Evolutionary conservation across 2,329 filamentous ascomycete genomes (phyloP).

Genomic region (Alternaria infectoria): DNA sequence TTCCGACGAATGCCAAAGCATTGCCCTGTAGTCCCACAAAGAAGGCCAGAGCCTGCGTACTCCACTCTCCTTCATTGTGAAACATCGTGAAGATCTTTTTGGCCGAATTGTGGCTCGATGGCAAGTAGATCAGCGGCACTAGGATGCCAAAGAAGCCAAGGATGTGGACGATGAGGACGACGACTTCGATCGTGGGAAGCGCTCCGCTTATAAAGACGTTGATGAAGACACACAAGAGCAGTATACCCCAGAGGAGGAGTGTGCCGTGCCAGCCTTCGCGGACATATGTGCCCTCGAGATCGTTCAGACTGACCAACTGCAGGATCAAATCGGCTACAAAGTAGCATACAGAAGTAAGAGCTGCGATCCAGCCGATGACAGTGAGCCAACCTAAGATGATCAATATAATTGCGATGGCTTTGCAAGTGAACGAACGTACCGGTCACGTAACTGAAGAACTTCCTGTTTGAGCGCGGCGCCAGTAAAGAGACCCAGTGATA

Average conservation of each 20-base stretch:
- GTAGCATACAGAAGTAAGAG: slow-evolving; percentile 45
- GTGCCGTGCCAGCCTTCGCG: slow-evolving; percentile 58
- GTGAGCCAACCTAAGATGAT: slow-evolving; percentile 50
- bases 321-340: slow-evolving; percentile 44
- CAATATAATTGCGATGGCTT: slow-evolving; percentile 9
- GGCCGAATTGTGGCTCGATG: slow-evolving; percentile 48
- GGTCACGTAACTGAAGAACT: slow-evolving; percentile 54
- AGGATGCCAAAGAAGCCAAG: slow-evolving; percentile 61
- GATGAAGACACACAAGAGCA: slow-evolving; percentile 50
- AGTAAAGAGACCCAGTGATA: slow-evolving; percentile 53
- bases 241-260: slow-evolving; percentile 55
- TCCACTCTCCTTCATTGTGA: slow-evolving; percentile 55
- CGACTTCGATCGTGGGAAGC: slow-evolving; percentile 57
- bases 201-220: slow-evolving; percentile 57
- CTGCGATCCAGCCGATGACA: slow-evolving; percentile 53
- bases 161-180: slow-evolving; percentile 59
- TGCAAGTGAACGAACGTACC: slow-evolving; percentile 21
- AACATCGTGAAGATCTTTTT: slow-evolving; percentile 56
- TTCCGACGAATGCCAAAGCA: slow-evolving; percentile 48
- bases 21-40: slow-evolving; percentile 52
- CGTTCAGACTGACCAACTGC: slow-evolving; percentile 48
- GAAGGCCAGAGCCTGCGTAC: slow-evolving; percentile 52
- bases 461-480: slow-evolving; percentile 50
- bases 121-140: slow-evolving; percentile 48
- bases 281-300: slow-evolving; percentile 46